Evolutionary conservation across 768 basidiomycete species (phyloP).

Genomic region (Inosperma sp.): DNA sequence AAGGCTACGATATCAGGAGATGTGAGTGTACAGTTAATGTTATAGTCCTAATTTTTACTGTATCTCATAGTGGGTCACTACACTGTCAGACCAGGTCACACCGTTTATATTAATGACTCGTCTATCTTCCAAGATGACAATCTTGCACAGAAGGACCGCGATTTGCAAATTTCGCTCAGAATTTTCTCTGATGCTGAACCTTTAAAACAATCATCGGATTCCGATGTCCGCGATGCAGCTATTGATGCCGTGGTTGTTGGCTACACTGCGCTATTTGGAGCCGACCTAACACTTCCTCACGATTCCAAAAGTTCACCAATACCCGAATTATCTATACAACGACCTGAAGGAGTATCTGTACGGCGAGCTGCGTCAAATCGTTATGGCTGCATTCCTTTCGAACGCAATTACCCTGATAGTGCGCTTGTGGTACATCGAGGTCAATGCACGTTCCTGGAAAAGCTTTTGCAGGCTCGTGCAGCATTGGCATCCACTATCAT

Average conservation of each 20-base stretch:
- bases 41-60: neutral
- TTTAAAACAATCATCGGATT: slow-evolving; percentile 36
- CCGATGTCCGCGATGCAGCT: slow-evolving; percentile 31
- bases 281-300: slow-evolving; percentile 42
- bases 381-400: slow-evolving; percentile 58
- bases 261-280: slow-evolving; percentile 68
- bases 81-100: slow-evolving; percentile 71
- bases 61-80: slow-evolving; percentile 69
- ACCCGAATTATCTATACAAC: slow-evolving; percentile 42
- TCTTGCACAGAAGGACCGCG: slow-evolving; percentile 27
- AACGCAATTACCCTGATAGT: slow-evolving; percentile 41
- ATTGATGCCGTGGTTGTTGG: slow-evolving; percentile 52
- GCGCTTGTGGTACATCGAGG: slow-evolving; percentile 70
- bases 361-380: slow-evolving; percentile 48
- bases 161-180: slow-evolving; percentile 51
- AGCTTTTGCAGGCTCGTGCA: slow-evolving; percentile 61
- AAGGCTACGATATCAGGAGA: slow-evolving; percentile 82
- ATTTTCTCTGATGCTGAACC: slow-evolving; percentile 54
- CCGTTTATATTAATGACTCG: slow-evolving; percentile 76
- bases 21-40: slow-evolving; percentile 41
- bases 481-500: slow-evolving; percentile 78
- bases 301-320: slow-evolving; percentile 12
- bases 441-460: slow-evolving; percentile 83
- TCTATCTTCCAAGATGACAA: slow-evolving; percentile 35
- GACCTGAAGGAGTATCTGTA: slow-evolving; percentile 50